phyloP scores from a whole-genome alignment of 2,329 filamentous ascomycete species.

The Fulvia fulva region DNA sequence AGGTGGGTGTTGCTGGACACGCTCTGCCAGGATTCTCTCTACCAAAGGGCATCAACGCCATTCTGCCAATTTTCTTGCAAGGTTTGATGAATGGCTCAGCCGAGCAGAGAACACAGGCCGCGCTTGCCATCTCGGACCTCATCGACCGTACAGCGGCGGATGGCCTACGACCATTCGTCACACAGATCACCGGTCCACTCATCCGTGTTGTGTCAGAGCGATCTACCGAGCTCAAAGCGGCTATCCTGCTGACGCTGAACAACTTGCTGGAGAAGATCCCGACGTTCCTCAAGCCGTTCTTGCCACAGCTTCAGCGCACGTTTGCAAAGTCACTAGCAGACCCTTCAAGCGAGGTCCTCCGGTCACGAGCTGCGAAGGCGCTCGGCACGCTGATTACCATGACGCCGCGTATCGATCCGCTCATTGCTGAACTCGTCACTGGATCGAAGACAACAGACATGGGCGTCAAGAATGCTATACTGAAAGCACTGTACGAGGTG shows the following conservation, averaged over 20 bases:
- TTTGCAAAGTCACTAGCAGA: slow-evolving; percentile 96
- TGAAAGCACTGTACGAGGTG: slow-evolving; percentile 94
- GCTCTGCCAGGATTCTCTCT: slow-evolving; percentile 82
- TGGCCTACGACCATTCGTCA: slow-evolving; percentile 89
- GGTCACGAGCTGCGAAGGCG: slow-evolving; percentile 86
- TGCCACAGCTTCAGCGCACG: slow-evolving; percentile 92
- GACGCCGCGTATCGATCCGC: slow-evolving; percentile 89
- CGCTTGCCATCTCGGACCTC: slow-evolving; percentile 90
- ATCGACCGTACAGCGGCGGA: slow-evolving; percentile 87
- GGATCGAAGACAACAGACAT: slow-evolving; percentile 85
- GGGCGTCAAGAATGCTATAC: slow-evolving; percentile 90
- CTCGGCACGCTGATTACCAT: slow-evolving; percentile 92
- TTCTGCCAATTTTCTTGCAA: slow-evolving; percentile 94
- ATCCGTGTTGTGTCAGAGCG: slow-evolving; percentile 97
- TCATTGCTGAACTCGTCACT: slow-evolving; percentile 90
- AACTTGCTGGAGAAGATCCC: slow-evolving; percentile 96
- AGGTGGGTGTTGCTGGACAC: slow-evolving; percentile 81
- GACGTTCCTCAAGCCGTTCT: slow-evolving; percentile 88
- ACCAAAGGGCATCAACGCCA: slow-evolving; percentile 94
- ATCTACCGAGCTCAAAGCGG: slow-evolving; percentile 92
- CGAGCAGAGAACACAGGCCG: slow-evolving; percentile 87
- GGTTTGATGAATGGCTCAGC: slow-evolving; percentile 94
- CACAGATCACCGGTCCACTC: slow-evolving; percentile 92
- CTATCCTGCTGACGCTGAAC: slow-evolving; percentile 89
- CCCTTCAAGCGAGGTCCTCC: slow-evolving; percentile 80